Conservation (phyloP, 805 yeast genomes). For the Saturnispora serradocipensis region DNA sequence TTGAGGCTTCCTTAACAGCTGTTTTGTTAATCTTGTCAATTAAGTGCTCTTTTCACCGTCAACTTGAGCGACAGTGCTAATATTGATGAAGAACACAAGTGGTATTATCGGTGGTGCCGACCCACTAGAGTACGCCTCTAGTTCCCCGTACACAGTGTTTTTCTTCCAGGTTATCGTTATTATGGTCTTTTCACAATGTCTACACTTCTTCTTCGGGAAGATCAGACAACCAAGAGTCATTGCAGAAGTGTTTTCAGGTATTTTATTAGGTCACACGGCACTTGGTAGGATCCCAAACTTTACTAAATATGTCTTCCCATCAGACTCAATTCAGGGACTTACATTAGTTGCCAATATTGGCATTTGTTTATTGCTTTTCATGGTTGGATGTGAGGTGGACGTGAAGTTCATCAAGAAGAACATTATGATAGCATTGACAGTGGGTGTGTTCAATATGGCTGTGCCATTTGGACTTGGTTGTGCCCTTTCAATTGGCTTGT, state of each 20-base stretch:
- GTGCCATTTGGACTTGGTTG: slow-evolving; percentile 78
- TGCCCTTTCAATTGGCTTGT: slow-evolving; percentile 58
- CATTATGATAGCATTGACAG: slow-evolving; percentile 50
- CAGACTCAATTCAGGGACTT: slow-evolving; percentile 51
- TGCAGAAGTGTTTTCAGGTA: slow-evolving; percentile 74
- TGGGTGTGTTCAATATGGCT: slow-evolving; percentile 65
- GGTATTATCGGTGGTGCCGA: slow-evolving; percentile 67
- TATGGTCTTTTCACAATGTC: slow-evolving; percentile 45
- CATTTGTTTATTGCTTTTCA: slow-evolving; percentile 62
- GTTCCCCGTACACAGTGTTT: slow-evolving; percentile 59
- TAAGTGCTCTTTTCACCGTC: neutral
- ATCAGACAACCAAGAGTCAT: slow-evolving; percentile 73
- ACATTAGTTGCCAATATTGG: slow-evolving; percentile 68
- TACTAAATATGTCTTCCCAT: slow-evolving; percentile 56
- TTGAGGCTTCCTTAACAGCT: neutral
- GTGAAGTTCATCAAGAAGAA: slow-evolving; percentile 53
- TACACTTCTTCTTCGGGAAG: slow-evolving; percentile 51
- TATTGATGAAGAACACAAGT: slow-evolving; percentile 4
- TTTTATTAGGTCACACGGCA: slow-evolving; percentile 66
- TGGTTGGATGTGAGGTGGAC: slow-evolving; percentile 76
- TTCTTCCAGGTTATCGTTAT: slow-evolving; percentile 62
- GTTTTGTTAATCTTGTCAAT: no score
- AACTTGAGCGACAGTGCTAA: neutral
- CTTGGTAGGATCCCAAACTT: slow-evolving; percentile 65
- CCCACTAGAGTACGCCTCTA: slow-evolving; percentile 50